These are phyloP conservation scores for Ceratobasidium sp. DNA, from an alignment of 1,284 basidiomycete species.

Conservation along the genomic window DNA sequence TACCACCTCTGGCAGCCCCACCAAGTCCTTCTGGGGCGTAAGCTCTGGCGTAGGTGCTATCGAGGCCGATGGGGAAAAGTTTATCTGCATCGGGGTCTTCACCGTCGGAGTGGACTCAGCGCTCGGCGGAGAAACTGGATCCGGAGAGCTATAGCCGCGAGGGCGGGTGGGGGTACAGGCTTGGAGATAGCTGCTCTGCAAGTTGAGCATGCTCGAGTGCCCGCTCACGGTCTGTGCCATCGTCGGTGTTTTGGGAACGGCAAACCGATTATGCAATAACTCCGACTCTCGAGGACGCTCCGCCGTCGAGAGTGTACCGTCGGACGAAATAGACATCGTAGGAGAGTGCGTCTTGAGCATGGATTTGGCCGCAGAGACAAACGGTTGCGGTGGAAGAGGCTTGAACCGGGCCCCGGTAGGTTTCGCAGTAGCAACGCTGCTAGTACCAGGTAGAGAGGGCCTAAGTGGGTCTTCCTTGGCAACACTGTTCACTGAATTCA, in stretches of 20 bases:
- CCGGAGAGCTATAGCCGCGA: conserved; percentile 32
- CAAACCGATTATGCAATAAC: not conserved
- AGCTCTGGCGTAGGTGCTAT: conserved; percentile 41
- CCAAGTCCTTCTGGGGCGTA: conserved; percentile 21
- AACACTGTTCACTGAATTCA: conserved; percentile 13
- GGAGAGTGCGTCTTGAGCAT: conserved; percentile 38
- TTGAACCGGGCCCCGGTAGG: not conserved
- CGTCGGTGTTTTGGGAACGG: conserved; percentile 16
- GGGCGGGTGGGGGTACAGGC: conserved; percentile 29
- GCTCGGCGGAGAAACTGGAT: conserved; percentile 12
- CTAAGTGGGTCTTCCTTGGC: conserved; percentile 1
- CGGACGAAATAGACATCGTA: conserved; percentile 33
- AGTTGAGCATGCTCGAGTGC: conserved; percentile 4
- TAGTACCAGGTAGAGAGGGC: not conserved
- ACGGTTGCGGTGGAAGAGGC: not conserved
- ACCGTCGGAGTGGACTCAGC: conserved; percentile 28
- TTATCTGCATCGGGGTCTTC: conserved; percentile 6
- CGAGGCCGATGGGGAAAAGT: conserved; percentile 37
- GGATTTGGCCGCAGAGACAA: not conserved
- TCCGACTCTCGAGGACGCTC: conserved; percentile 15
- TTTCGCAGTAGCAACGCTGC: not conserved
- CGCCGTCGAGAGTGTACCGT: conserved; percentile 30
- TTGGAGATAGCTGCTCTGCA: conserved; percentile 21
- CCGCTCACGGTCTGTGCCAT: not conserved
- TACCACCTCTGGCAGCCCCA: not conserved